Evolutionary conservation across 2,329 filamentous ascomycete species (phyloP).

Genomic region (Calonectria pseudoturangicola): DNA sequence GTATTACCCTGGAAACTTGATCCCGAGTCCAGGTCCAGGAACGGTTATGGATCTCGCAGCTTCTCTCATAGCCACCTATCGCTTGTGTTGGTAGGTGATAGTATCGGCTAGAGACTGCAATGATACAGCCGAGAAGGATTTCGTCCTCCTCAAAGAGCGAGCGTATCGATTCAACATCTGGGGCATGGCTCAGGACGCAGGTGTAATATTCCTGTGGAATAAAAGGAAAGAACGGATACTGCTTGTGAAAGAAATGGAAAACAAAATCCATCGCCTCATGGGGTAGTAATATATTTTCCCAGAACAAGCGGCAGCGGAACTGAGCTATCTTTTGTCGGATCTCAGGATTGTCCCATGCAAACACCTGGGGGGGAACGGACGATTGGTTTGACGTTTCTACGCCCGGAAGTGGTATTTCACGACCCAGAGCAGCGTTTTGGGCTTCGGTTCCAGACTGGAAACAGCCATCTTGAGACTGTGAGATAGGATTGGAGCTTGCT

Average conservation of each 20-base stretch:
- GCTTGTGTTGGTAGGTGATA: background rate
- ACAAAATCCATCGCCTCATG: background rate
- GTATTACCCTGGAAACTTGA: background rate
- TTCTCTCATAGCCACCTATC: background rate
- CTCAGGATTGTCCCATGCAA: background rate
- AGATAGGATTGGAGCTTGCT: background rate
- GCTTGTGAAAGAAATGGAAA: background rate
- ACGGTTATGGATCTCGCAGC: background rate
- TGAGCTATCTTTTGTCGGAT: background rate
- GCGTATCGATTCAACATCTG: background rate
- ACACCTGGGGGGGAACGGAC: background rate
- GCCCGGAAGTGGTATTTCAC: background rate
- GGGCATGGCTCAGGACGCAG: background rate
- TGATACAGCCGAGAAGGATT: background rate
- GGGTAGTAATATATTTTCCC: background rate
- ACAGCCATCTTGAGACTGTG: background rate
- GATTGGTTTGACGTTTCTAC: too few species aligned
- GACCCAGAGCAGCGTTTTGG: background rate
- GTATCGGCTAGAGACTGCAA: background rate
- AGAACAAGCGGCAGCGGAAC: background rate
- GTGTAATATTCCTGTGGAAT: background rate
- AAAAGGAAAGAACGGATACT: background rate
- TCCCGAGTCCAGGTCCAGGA: background rate
- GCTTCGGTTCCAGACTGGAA: background rate
- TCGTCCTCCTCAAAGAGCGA: background rate